Evolutionary conservation across 2,329 filamentous ascomycete species (phyloP), one percentile per base, ranked within the genome.

Genomic region (Colletotrichum eremochloae): DNA sequence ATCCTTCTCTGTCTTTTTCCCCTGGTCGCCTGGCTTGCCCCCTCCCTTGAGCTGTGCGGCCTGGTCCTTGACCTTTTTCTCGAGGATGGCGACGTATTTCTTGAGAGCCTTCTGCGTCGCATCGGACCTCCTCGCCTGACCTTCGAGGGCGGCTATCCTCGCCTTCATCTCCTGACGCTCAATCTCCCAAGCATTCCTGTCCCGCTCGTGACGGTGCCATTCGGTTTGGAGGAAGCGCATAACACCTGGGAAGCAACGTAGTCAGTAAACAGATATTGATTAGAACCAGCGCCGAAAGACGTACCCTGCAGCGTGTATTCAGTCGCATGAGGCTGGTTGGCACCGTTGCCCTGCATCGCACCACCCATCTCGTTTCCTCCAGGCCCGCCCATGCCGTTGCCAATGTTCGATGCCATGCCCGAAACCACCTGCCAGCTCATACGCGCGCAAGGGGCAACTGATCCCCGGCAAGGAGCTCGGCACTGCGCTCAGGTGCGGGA

Each of bases 171-270:
- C 96, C 78, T 97, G 96, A 80, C 95, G 92, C 84, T 99, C 96
- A 81, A 99, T 99, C 83, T 99, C 96, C 96, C 96, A 99, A 48
- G 95, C 92, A 84, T 99, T 99, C 78, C 96, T 91, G 80, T 98
- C 96, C 83, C 96, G 93, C 84, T 99, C 96, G 82, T 99, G 96
- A 76, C 94, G 93, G 84, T 99, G 96, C 96, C 96, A 99, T 89
- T 99, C 96, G 60, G 96, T 96, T 85, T 99, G 96, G 50, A 99
- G 90, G 82, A 99, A 99, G 83, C 96, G 95, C 96, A 99, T 99
- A 48, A 99, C 96, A 80, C 96, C 94, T 96, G 63, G 12, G 52
- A 65, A 61, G 46, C 36, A 11, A 12, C 7, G 11, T 46, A 42
- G 36, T 66, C 46, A 68, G 50, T 48, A 65, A 60, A 61, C 12